phyloP scores from a whole-genome alignment of 768 basidiomycete genomes.

The Lactarius deliciosus region DNA sequence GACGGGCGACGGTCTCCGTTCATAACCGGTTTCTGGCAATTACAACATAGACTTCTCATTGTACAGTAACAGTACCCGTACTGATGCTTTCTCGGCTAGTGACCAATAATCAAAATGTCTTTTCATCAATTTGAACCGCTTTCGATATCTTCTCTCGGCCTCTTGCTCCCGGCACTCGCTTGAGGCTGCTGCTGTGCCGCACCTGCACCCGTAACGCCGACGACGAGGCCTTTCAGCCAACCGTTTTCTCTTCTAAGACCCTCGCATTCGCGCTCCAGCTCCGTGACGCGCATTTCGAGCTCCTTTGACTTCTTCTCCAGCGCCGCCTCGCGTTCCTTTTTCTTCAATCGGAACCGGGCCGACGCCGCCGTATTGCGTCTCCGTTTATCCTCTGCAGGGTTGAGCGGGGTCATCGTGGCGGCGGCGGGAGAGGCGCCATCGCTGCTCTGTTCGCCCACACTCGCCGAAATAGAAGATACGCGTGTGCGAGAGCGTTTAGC shows the following conservation, averaged over 20 bases:
- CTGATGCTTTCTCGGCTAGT: neutral
- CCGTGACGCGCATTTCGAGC: conserved; percentile 71
- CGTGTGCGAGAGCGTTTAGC: conserved; percentile 37
- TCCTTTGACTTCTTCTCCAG: conserved; percentile 85
- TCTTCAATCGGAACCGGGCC: conserved; percentile 91
- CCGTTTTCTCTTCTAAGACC: conserved; percentile 85
- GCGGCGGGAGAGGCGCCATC: conserved; percentile 33
- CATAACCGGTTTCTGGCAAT: neutral
- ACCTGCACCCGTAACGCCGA: conserved; percentile 78
- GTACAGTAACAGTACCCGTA: neutral
- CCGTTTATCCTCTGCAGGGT: conserved; percentile 84
- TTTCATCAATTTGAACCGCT: neutral
- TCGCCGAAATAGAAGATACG: conserved; percentile 45
- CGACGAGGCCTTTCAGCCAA: conserved; percentile 88
- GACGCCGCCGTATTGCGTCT: conserved; percentile 90
- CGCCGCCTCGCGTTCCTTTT: conserved; percentile 92
- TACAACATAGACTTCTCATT: neutral
- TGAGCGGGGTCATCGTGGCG: conserved; percentile 36
- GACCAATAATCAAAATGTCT: neutral
- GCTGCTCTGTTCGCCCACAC: conserved; percentile 35
- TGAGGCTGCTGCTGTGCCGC: conserved; percentile 33
- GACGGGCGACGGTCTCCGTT: neutral
- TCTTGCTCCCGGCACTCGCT: conserved; percentile 27
- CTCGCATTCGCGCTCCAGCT: conserved; percentile 91
- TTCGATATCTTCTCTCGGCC: conserved; percentile 29